A percentile compares a stretch with the other conserved stretches of the same genome.
Evolutionary conservation across 495 filamentous ascomycete genomes (phyloP).

Genomic region (Poronia punctata): DNA sequence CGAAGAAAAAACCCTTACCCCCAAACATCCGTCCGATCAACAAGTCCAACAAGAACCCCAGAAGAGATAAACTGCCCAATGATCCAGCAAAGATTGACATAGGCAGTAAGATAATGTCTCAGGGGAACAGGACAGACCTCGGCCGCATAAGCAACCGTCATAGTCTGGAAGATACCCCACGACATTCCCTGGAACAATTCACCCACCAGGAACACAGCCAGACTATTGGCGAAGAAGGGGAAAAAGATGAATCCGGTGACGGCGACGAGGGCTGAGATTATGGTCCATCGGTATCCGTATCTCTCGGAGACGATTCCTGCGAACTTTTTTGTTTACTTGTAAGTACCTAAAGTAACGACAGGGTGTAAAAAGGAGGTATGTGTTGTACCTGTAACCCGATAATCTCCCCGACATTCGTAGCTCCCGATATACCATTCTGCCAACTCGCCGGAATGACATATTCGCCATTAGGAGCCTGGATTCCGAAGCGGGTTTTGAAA

Average conservation of each 20-base stretch:
- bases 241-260: constrained; percentile 48
- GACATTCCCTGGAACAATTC: constrained; percentile 67
- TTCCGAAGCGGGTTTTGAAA: constrained; percentile 22
- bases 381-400: constrained; percentile 24
- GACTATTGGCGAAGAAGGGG: constrained; percentile 54
- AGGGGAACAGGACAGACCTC: constrained; percentile 58
- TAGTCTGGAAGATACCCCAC: constrained; percentile 57
- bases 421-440: constrained; percentile 32
- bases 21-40: constrained; percentile 8
- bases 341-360: constrained; percentile 25
- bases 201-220: constrained; percentile 54
- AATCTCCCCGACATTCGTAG: constrained; percentile 36
- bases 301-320: constrained; percentile 23
- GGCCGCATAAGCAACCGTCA: constrained; percentile 46
- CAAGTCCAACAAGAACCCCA: constrained; percentile 41
- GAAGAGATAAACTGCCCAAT: constrained; percentile 59
- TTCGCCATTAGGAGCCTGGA: constrained; percentile 17
- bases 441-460: constrained; percentile 29
- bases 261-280: constrained; percentile 35
- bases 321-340: too few species aligned
- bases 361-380: background rate
- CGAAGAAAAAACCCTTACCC: constrained; percentile 1
- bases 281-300: constrained; percentile 25
- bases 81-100: constrained; percentile 63
- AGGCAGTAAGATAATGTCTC: constrained; percentile 55